phyloP scores from a whole-genome alignment of 2,329 filamentous ascomycete genomes.

The Aspergillus chevalieri region DNA sequence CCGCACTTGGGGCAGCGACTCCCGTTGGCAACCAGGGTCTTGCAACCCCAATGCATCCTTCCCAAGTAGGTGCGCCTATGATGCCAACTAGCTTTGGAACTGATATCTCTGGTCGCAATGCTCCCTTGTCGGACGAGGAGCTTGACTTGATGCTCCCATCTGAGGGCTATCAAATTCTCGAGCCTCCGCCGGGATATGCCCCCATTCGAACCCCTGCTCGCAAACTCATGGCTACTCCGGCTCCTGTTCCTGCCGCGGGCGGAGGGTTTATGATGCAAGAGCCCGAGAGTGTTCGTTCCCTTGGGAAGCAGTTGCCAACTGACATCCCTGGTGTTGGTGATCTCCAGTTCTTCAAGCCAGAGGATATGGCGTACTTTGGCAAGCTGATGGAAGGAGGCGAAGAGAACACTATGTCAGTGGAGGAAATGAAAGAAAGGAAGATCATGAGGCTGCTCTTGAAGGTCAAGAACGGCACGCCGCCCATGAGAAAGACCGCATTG shows the following conservation, averaged over 20 bases:
- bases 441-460: constrained; percentile 96
- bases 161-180: constrained; percentile 87
- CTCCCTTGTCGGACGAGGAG: constrained; percentile 84
- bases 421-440: constrained; percentile 95
- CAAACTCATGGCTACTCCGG: constrained; percentile 66
- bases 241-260: constrained; percentile 55
- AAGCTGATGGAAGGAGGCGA: constrained; percentile 93
- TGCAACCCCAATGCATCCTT: constrained; percentile 70
- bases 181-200: constrained; percentile 86
- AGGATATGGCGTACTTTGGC: constrained; percentile 98
- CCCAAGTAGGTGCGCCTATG: constrained; percentile 50
- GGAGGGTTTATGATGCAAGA: constrained; percentile 97
- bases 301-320: constrained; percentile 86
- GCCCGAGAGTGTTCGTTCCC: constrained; percentile 71
- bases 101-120: constrained; percentile 73
- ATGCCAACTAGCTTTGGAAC: constrained; percentile 66
- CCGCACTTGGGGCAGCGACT: constrained; percentile 59
- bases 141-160: constrained; percentile 84
- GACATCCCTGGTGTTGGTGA: constrained; percentile 96
- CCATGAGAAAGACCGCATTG: constrained; percentile 96
- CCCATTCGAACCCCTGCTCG: constrained; percentile 71
- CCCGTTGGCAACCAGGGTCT: constrained; percentile 68
- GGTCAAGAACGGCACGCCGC: constrained; percentile 98
- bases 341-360: constrained; percentile 94
- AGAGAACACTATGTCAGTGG: constrained; percentile 84